A percentile compares a stretch with the other conserved stretches of the same genome.
Evolutionary conservation across 2,329 filamentous ascomycete species (phyloP).

Genomic region (Sclerotinia spermophila): DNA sequence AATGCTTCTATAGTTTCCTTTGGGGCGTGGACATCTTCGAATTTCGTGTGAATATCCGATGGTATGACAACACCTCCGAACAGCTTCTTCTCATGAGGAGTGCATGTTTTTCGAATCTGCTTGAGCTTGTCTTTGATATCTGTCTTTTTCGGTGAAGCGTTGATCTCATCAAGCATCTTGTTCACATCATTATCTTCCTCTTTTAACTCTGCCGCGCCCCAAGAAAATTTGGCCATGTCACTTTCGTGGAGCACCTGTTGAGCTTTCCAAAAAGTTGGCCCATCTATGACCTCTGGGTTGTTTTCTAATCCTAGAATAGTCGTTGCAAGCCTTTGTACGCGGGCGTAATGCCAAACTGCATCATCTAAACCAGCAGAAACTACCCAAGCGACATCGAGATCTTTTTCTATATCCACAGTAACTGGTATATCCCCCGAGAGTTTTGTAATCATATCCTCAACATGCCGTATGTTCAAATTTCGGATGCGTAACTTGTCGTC

Average conservation of each 20-base stretch:
- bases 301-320: constrained; percentile 45
- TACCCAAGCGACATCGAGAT: constrained; percentile 29
- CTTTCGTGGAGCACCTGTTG: constrained; percentile 43
- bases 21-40: constrained; percentile 80
- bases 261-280: constrained; percentile 39
- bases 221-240: constrained; percentile 46
- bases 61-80: constrained; percentile 78
- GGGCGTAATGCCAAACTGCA: constrained; percentile 55
- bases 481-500: constrained; percentile 47
- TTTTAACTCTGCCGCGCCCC: constrained; percentile 42
- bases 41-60: constrained; percentile 78
- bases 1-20: constrained; percentile 80
- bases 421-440: constrained; percentile 29
- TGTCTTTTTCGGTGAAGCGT: constrained; percentile 35
- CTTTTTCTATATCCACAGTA: constrained; percentile 31
- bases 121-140: constrained; percentile 43
- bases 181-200: constrained; percentile 39
- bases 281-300: constrained; percentile 34
- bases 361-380: constrained; percentile 43
- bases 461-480: constrained; percentile 61
- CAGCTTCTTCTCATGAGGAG: constrained; percentile 77
- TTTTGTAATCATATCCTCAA: constrained; percentile 56
- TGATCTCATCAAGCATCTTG: constrained; percentile 27
- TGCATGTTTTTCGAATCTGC: constrained; percentile 55
- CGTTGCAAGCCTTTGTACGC: constrained; percentile 57